Percentiles rank a stretch among this genome's conserved stretches.
phyloP scores from a whole-genome alignment of 768 basidiomycete species.

The Bullera alba region DNA sequence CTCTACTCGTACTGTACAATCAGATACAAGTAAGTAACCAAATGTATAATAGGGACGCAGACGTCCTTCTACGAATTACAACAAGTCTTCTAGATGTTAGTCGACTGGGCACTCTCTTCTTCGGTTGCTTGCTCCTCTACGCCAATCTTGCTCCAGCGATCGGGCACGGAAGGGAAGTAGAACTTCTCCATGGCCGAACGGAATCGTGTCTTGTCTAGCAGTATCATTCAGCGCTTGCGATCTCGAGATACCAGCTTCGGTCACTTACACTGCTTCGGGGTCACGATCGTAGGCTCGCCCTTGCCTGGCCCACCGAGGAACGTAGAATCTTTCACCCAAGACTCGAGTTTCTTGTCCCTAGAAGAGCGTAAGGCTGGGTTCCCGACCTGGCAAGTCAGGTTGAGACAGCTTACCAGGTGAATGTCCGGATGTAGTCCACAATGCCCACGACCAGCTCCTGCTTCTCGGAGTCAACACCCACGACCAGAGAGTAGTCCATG shows the following conservation, averaged over 20 bases:
- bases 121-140: slow-evolving; percentile 26
- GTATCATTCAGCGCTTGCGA: background rate
- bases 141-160: slow-evolving; percentile 41
- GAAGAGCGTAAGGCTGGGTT: background rate
- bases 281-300: slow-evolving; percentile 93
- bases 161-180: slow-evolving; percentile 46
- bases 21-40: background rate
- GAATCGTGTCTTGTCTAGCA: slow-evolving; percentile 42
- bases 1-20: too few relatives aligned
- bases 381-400: background rate
- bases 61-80: background rate
- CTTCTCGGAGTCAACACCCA: slow-evolving; percentile 81
- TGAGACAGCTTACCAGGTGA: slow-evolving; percentile 20
- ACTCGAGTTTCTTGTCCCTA: slow-evolving; percentile 98
- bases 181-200: slow-evolving; percentile 42
- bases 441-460: slow-evolving; percentile 94
- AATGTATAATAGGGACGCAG: background rate
- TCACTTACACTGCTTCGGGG: slow-evolving; percentile 79
- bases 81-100: background rate
- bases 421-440: slow-evolving; percentile 63
- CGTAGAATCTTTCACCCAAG: slow-evolving; percentile 92
- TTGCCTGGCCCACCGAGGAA: slow-evolving; percentile 73
- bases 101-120: slow-evolving; percentile 11
- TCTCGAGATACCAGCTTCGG: background rate
- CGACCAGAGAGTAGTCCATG: slow-evolving; percentile 87